Conservation (phyloP, 768 basidiomycete genomes). For the Cytidiella melzeri region DNA sequence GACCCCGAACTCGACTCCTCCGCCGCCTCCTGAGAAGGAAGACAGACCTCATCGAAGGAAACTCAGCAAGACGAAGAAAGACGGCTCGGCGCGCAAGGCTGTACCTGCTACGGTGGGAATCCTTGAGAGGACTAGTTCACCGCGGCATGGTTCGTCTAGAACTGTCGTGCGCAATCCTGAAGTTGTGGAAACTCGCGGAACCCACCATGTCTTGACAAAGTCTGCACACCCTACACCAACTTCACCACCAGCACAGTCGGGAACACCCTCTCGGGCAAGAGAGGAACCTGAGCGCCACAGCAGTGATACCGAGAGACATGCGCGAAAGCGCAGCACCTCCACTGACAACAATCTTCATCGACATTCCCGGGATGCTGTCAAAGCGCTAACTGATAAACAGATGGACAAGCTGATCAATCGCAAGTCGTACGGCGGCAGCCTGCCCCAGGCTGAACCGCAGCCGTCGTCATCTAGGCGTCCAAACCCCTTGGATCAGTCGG, state of each 20-base stretch:
- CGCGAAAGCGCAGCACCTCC: background rate
- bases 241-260: background rate
- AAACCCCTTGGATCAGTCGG: background rate
- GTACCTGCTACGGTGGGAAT: background rate
- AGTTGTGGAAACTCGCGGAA: background rate
- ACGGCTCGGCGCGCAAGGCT: slow-evolving; percentile 11
- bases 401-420: slow-evolving; percentile 20
- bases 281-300: background rate
- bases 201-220: background rate
- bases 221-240: background rate
- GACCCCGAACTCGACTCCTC: slow-evolving; percentile 6
- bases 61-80: slow-evolving; percentile 17
- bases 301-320: background rate
- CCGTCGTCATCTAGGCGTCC: background rate
- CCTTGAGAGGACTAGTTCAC: background rate
- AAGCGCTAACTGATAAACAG: slow-evolving; percentile 22
- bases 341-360: slow-evolving; percentile 7
- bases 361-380: slow-evolving; percentile 16
- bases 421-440: slow-evolving; percentile 7
- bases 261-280: background rate
- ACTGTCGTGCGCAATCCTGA: background rate
- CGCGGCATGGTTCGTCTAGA: background rate
- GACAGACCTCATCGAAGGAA: slow-evolving; percentile 9
- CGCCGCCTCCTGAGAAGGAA: slow-evolving; percentile 11
- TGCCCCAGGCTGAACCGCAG: background rate